Base-by-base conservation (phyloP, 257 asterid genomes). In the Nicotiana noctiflora region DNA sequence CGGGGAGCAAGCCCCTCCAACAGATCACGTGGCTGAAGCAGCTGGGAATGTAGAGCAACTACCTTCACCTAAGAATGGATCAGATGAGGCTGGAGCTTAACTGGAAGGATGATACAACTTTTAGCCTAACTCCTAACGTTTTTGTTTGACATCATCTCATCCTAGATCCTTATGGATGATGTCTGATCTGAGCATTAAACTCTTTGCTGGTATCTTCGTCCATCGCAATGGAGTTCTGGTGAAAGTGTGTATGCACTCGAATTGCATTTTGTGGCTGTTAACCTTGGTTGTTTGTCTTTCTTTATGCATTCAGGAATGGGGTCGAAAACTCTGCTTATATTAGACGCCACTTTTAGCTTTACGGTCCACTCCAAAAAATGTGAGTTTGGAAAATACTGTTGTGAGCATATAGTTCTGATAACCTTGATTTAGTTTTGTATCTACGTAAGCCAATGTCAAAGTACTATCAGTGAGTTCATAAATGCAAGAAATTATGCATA, bases 1-100 rank as follows among this genome's bases (percentile, higher is more conserved):
- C 29, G 95, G 91, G 57, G 98, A 92, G 40, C 91, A 89, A 88
- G 86, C 23, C 25, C 90, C 91, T 81, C 83, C 89, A 11, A 79
- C 89, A 49, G 91, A 92, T 63, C 82, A 75, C 18, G 88, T 87
- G 81, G 84, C 88, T 81, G 95, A 87, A 85, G 85, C 85, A 37
- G 89, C 87, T 40, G 92, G 83, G 44, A 82, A 40, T 40, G 49
- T 52, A 53, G 92, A 88, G 81, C 92, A 87, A 86, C 80, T 31
- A 68, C 18, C 77, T 70, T 70, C 25, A 49, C 57, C 79, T 2
- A 25, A 51, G 62, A 74, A 49, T 74, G 23, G 61, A 49, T 25
- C 78, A 74, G 68, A 62, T 15, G 40, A 21, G 17, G 32, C 32
- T 60, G 32, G 18, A 14, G 6, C 66, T 14, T 60, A 60, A 60